Base-by-base conservation (phyloP, 169 alveolate species). In the Plasmodium reichenowi region DNA sequence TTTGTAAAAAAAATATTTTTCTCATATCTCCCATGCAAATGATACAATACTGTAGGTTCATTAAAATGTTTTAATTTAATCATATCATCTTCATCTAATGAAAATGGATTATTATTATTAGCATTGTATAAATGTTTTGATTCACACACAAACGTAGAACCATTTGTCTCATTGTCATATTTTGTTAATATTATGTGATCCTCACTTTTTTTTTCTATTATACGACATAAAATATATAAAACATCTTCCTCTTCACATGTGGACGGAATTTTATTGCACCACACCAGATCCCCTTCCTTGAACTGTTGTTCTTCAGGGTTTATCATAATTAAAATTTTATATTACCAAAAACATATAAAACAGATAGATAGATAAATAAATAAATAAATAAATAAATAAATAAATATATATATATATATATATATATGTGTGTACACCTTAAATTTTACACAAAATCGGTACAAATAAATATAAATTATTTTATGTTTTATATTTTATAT, bases 241-340 rank as follows among this genome's bases (percentile, higher is more conserved):
- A 48, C 24, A 24, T 83, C 50, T 26, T 52, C 24, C 12, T 22
- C 32, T 26, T 83, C 91, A 8, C 15, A 12, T 43, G 67, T 83
- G 63, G 76, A 67, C 9, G 83, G 26, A 12, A 43, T 58, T 32
- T 68, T 70, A 9, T 58, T 59, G 38, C 80, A 83, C 91, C 91
- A 83, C 43, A 83, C 91, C 56, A 76, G 48, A 45, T 83, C 74
- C 63, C 74, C 85, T 50, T 68, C 91, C 63, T 83, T 83, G 29
- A 83, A 68, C 38, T n/a, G 22, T 3, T 22, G 52, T 17, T 83
- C 85, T 13, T 20, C 72, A 38, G n/a, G 15, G 24, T 22, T 43
- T 26, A 52, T 45, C 56, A 32, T 60, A 26, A 20, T 74, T 54
- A 43, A 7, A 26, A 48, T 56, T n/a, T 8, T 20, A 29, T 3